These are phyloP conservation scores for Trametes cubensis DNA, from an alignment of 768 basidiomycete species.

Conservation along the genomic window DNA sequence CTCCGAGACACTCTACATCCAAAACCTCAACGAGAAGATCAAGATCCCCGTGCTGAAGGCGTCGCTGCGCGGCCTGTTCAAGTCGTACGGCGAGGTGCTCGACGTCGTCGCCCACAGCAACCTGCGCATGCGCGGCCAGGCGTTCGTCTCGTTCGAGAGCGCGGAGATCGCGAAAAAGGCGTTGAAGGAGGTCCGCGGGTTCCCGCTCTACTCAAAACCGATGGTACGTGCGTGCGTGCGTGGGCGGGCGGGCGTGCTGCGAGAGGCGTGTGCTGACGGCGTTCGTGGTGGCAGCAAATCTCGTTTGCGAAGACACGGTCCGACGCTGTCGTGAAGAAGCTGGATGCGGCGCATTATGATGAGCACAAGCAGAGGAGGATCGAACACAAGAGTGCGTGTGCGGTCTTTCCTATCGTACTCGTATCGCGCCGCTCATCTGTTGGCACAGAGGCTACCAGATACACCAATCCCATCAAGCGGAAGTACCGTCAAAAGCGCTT, in stretches of 20 bases:
- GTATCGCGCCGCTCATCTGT: neutral
- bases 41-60: constrained; percentile 91
- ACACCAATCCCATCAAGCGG: constrained; percentile 86
- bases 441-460: constrained; percentile 70
- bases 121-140: constrained; percentile 97
- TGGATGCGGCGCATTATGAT: constrained; percentile 70
- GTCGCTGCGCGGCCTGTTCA: constrained; percentile 86
- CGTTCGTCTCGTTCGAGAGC: constrained; percentile 90
- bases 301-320: constrained; percentile 88
- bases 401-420: constrained; percentile 5
- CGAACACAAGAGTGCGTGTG: constrained; percentile 80
- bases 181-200: constrained; percentile 89
- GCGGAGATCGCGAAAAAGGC: constrained; percentile 85
- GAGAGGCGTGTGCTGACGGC: neutral
- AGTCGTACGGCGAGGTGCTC: constrained; percentile 88
- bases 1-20: constrained; percentile 93
- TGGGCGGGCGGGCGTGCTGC: neutral
- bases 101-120: constrained; percentile 96
- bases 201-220: constrained; percentile 94
- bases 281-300: constrained; percentile 71
- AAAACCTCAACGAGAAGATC: constrained; percentile 95
- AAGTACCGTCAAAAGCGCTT: constrained; percentile 82
- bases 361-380: constrained; percentile 72
- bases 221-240: constrained; percentile 66
- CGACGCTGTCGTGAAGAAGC: constrained; percentile 83